Evolutionary conservation across 2,329 filamentous ascomycete species (phyloP).

Genomic region (Elsinoe batatas): DNA sequence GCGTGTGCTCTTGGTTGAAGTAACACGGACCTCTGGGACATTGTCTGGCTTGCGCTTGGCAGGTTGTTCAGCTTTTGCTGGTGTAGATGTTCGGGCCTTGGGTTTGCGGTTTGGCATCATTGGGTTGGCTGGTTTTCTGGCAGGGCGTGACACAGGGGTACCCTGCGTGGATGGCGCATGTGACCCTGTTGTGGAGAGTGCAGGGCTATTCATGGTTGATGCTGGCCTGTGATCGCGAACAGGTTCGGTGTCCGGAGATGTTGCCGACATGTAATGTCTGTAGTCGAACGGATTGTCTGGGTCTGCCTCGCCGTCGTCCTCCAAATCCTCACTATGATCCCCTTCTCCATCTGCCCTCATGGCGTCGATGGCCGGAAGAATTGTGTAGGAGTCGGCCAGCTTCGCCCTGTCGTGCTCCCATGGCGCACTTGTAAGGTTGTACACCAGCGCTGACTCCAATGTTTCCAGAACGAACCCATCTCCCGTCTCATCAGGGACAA

Average conservation of each 20-base stretch:
- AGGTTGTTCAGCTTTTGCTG: conserved; percentile 17
- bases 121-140: conserved; percentile 10
- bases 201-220: conserved; percentile 18
- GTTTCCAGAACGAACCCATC: conserved; percentile 75
- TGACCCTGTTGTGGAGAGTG: conserved; percentile 18
- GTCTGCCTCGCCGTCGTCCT: conserved; percentile 31
- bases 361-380: conserved; percentile 32
- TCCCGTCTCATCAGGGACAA: conserved; percentile 66
- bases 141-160: conserved; percentile 13
- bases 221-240: conserved; percentile 16
- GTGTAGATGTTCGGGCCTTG: conserved; percentile 6
- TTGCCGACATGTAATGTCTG: conserved; percentile 33
- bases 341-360: conserved; percentile 14
- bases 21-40: conserved; percentile 20
- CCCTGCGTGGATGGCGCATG: conserved; percentile 12
- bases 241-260: conserved; percentile 20
- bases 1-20: conserved; percentile 17
- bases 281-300: conserved; percentile 40
- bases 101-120: conserved; percentile 6
- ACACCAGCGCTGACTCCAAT: conserved; percentile 71
- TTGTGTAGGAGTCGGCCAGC: conserved; percentile 54
- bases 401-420: conserved; percentile 53
- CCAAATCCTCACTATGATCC: conserved; percentile 23
- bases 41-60: conserved; percentile 11
- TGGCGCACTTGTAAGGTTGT: conserved; percentile 69